A percentile compares a stretch with the other conserved stretches of the same genome.
Evolutionary conservation across 148 eudicot genomes (phyloP).

Genomic region (Agrostemma githago): DNA sequence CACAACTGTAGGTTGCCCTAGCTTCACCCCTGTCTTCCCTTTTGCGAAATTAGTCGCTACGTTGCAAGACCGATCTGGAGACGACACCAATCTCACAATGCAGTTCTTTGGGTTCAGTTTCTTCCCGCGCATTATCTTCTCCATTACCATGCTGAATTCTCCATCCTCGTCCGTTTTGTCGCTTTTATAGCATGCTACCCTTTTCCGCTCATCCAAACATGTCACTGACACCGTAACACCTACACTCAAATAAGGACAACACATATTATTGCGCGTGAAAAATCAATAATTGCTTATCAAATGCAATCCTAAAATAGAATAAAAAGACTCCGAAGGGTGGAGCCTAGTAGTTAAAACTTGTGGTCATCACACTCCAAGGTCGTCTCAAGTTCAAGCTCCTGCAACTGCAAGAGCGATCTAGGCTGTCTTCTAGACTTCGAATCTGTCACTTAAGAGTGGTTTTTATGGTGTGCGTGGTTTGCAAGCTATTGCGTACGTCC

Average conservation of each 20-base stretch:
- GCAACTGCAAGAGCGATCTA: too few relatives aligned
- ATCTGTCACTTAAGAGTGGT: too few relatives aligned
- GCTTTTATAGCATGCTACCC: conserved; percentile 50
- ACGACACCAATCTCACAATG: conserved; percentile 57
- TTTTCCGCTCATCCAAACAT: conserved; percentile 51
- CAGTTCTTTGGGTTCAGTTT: conserved; percentile 47
- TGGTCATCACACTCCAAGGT: too few relatives aligned
- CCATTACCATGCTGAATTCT: conserved; percentile 38
- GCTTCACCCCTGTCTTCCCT: conserved; percentile 57
- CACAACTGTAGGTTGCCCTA: conserved; percentile 44
- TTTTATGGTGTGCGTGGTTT: too few relatives aligned
- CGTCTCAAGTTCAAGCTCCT: too few relatives aligned
- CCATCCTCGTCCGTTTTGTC: conserved; percentile 64
- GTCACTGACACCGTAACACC: conserved; percentile 66
- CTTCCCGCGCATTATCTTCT: conserved; percentile 37
- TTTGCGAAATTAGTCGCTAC: conserved; percentile 49
- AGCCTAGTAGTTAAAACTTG: too few relatives aligned
- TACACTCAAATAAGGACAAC: conserved; percentile 8
- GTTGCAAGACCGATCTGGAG: conserved; percentile 58
- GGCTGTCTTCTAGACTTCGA: too few relatives aligned
- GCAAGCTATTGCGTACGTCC: too few relatives aligned
- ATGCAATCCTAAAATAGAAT: too few relatives aligned
- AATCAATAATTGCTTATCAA: too few relatives aligned
- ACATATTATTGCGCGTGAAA: too few relatives aligned
- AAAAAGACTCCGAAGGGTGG: too few relatives aligned